Evolutionary conservation across 2,329 filamentous ascomycete species (phyloP), one percentile per base, ranked within the genome.

Genomic region (Fusarium setosum): DNA sequence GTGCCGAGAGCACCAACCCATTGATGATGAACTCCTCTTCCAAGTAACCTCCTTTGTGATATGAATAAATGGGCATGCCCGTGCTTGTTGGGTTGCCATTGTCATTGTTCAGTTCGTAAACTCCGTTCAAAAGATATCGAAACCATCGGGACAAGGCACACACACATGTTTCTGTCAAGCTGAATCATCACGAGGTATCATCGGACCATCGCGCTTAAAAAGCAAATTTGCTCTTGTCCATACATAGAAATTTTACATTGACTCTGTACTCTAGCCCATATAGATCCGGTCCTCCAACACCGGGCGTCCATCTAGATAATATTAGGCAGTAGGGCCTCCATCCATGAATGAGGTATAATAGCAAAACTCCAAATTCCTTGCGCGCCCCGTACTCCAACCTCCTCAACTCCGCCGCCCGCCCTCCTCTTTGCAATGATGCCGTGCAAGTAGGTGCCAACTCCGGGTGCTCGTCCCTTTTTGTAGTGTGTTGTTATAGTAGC

Each of bases 341-440:
- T 45, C 48, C 13, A 40, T 41, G 50, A 40, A 32, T 26, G 26
- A 45, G 20, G 50, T 52, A 20, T 52, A 32, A 31, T n/a, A 56
- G 15, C 34, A 68, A 49, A 67, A 67, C 64, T 65, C 64, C 60
- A 61, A 47, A 10, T 51, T 52, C 53, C 40, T 18, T 50, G 41
- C 56, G 34, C 38, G 31, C 52, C 47, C 40, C 49, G 26, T 67
- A 65, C 61, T 61, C 63, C 63, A 60, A 60, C 26, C 44, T 61
- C 63, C 40, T 51, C 59, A 61, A 67, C 59, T 67, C 56, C 63
- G 32, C 38, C 42, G 31, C 38, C 52, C 56, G 37, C 26, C 38
- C 29, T 41, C 31, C 51, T 55, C 10, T 31, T 40, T 35, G 55
- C 29, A 41, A 47, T 57, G 40, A 54, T 64, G 26, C 45, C 35